phyloP scores from a whole-genome alignment of 75 land plant species.

The Adiantum capillusveneris region DNA sequence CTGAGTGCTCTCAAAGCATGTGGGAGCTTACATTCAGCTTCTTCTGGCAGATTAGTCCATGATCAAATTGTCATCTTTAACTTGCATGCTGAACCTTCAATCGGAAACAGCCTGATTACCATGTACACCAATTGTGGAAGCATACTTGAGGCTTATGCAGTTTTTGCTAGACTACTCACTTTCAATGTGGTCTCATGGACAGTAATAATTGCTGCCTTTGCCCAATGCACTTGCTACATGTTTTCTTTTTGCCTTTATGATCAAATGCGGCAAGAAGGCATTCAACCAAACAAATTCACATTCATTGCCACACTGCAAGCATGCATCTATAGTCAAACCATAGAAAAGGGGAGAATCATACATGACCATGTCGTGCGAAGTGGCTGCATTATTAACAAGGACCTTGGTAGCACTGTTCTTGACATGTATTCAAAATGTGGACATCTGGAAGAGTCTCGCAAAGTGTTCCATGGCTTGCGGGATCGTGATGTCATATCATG shows the following conservation, averaged over 20 bases:
- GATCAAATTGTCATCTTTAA: neutral
- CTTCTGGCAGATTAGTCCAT: neutral
- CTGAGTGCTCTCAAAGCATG: constrained; percentile 1
- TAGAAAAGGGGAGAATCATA: constrained; percentile 15
- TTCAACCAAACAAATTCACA: constrained; percentile 5
- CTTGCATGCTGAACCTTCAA: neutral
- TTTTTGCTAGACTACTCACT: neutral
- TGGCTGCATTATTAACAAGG: constrained; percentile 11
- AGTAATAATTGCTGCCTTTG: neutral
- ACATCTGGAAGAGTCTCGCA: constrained; percentile 4
- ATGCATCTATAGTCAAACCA: neutral
- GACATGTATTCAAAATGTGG: constrained; percentile 22
- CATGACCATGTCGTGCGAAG: constrained; percentile 8
- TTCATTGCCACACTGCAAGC: constrained; percentile 6
- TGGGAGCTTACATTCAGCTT: neutral
- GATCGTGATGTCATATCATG: neutral
- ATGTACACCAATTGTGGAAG: neutral
- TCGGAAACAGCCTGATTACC: neutral
- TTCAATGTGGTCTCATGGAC: neutral
- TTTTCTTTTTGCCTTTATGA: neutral
- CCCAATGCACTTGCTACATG: neutral
- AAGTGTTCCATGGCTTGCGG: constrained; percentile 10
- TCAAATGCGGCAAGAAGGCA: neutral
- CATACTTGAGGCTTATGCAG: neutral
- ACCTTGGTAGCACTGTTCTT: constrained; percentile 1